phyloP scores from a whole-genome alignment of 768 basidiomycete genomes.

The Gyrodon lividus region DNA sequence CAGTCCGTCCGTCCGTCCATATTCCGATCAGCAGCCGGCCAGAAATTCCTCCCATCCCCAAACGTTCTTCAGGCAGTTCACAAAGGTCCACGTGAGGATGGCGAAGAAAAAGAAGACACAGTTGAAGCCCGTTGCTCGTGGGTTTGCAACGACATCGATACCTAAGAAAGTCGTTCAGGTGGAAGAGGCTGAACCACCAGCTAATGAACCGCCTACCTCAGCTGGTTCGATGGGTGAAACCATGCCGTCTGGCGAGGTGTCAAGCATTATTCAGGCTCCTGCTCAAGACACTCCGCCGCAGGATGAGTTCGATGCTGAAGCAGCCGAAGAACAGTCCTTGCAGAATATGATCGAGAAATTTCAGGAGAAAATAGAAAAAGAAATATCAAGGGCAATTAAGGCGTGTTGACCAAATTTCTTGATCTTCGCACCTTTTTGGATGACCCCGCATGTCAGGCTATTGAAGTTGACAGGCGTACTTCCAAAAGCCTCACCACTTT shows the following conservation, averaged over 20 bases:
- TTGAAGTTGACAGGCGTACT: constrained; percentile 79
- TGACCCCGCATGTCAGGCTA: constrained; percentile 38
- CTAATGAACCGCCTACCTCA: constrained; percentile 5
- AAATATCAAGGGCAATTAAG: constrained; percentile 70
- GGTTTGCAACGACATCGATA: constrained; percentile 80
- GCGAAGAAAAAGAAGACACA: constrained; percentile 86
- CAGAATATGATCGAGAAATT: constrained; percentile 77
- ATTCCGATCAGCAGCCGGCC: not conserved
- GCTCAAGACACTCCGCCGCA: constrained; percentile 4
- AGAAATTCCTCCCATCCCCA: not conserved
- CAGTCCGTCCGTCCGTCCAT: not conserved
- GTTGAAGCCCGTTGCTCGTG: constrained; percentile 69
- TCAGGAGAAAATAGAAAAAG: constrained; percentile 88
- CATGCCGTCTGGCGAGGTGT: not conserved
- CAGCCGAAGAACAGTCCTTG: constrained; percentile 53
- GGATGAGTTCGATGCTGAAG: constrained; percentile 37
- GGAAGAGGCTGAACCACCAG: constrained; percentile 22
- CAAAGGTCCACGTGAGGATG: constrained; percentile 42
- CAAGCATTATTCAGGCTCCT: constrained; percentile 3
- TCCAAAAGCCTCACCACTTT: constrained; percentile 61
- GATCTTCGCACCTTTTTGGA: not conserved
- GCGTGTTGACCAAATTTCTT: constrained; percentile 35
- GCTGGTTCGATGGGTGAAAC: constrained; percentile 7
- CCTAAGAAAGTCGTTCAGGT: constrained; percentile 63
- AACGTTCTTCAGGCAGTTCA: not conserved